Percentiles rank a stretch among this genome's conserved stretches.
Evolutionary conservation across 768 basidiomycete genomes (phyloP).

Genomic region (Baorangia bicolor): DNA sequence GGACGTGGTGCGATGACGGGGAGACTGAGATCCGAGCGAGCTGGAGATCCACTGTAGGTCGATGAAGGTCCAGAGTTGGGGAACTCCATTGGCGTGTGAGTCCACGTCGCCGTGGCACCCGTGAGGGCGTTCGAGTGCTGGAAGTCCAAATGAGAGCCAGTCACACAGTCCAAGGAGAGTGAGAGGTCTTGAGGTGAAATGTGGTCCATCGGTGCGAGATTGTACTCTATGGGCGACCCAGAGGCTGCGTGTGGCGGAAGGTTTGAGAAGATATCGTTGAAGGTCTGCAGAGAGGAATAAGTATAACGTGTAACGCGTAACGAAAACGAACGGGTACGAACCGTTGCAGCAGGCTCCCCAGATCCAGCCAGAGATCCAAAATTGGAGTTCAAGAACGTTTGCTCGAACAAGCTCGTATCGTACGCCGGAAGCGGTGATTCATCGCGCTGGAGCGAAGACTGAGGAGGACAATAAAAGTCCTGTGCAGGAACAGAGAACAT

Average conservation of each 20-base stretch:
- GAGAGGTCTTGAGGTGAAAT: constrained; percentile 21
- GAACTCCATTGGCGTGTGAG: constrained; percentile 12
- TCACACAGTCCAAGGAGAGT: constrained; percentile 5
- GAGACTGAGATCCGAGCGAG: constrained; percentile 29
- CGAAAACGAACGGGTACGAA: background rate
- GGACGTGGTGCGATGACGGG: constrained; percentile 31
- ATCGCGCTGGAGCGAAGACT: constrained; percentile 40
- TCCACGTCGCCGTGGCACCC: constrained; percentile 8
- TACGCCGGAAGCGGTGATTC: constrained; percentile 49
- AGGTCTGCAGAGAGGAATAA: constrained; percentile 11
- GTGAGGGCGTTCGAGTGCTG: constrained; percentile 3
- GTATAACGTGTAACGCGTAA: accelerated
- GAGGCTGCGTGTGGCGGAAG: constrained; percentile 22
- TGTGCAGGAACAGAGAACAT: constrained; percentile 10
- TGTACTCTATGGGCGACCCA: constrained; percentile 3
- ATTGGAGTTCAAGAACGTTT: constrained; percentile 35
- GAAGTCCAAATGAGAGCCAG: constrained; percentile 11
- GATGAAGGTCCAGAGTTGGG: constrained; percentile 39
- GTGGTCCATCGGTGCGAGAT: constrained; percentile 29
- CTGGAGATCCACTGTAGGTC: constrained; percentile 43
- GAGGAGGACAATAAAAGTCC: constrained; percentile 11
- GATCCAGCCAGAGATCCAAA: constrained; percentile 25
- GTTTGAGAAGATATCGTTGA: constrained; percentile 26
- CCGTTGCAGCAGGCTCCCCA: constrained; percentile 12
- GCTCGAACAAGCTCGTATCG: constrained; percentile 48